Evolutionary conservation across 768 basidiomycete species (phyloP).

Genomic region (Psilocybe subaeruginosa): DNA sequence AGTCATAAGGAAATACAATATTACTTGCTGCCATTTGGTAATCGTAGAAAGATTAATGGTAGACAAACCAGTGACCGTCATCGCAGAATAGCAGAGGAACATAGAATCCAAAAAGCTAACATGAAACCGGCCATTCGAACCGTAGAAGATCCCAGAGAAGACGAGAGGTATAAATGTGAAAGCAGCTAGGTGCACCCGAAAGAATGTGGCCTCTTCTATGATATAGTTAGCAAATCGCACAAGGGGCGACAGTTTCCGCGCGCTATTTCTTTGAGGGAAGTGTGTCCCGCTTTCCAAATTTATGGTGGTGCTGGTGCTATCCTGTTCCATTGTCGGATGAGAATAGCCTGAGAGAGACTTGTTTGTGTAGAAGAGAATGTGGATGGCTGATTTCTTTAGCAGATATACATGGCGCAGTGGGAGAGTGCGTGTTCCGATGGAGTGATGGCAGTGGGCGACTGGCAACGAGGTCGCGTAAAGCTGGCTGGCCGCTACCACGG

Average conservation of each 20-base stretch:
- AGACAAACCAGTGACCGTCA: constrained; percentile 52
- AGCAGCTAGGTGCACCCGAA: constrained; percentile 49
- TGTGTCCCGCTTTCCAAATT: not conserved
- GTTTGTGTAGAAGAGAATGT: not conserved
- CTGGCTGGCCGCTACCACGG: too few species aligned
- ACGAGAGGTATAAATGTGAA: constrained; percentile 64
- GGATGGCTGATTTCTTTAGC: too few species aligned
- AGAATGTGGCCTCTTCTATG: constrained; percentile 45
- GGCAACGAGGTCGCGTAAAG: too few species aligned
- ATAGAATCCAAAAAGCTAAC: constrained; percentile 57
- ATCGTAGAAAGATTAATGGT: constrained; percentile 54
- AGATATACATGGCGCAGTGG: too few species aligned
- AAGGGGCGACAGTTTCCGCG: not conserved
- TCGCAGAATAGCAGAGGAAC: constrained; percentile 64
- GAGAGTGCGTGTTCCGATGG: too few species aligned
- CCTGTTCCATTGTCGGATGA: not conserved
- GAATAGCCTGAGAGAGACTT: not conserved
- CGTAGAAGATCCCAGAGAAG: constrained; percentile 67
- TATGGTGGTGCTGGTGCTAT: not conserved
- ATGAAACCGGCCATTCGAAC: constrained; percentile 54
- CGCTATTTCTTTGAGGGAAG: not conserved
- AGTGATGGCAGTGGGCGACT: too few species aligned
- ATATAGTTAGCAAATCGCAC: constrained; percentile 13
- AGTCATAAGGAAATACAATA: constrained; percentile 57
- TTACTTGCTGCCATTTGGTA: constrained; percentile 51